Evolutionary conservation across 129 eudicot genomes (phyloP), one percentile per base, ranked within the genome.

Genomic region (Heracleum sosnowskyi): DNA sequence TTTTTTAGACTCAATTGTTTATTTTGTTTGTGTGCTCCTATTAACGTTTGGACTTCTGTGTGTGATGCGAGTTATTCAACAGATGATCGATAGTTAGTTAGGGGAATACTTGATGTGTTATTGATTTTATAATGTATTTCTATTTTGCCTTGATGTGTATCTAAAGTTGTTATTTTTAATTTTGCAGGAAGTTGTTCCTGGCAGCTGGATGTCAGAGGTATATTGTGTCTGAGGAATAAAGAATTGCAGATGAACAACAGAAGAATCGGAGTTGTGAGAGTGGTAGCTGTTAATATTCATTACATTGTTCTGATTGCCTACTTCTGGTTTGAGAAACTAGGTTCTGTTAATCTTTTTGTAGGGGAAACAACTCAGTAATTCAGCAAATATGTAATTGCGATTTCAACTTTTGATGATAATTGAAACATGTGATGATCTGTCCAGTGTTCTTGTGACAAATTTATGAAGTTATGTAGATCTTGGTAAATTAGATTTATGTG

Each of bases 181-280:
- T 4, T 44, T 44, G 47, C 47, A 44, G 47, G 91, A 44, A 11
- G 11, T 44, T 44, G 47, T 85, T 79, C 90, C 88, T 2, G 90
- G 90, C 7, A 33, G 40, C 15, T 84, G 86, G 82, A 36, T 86
- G 72, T 47, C 82, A 45, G 90, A 84, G 79, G 40, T 81, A 1
- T 64, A 64, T 29, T 3, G 75, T 76, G 28, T 35, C 80, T 0
- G 86, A 84, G 39, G 71, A 17, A 37, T 81, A 81, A 74, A 64
- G 62, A 47, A 83, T 83, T 63, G 33, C 77, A 18, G 81, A 78
- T 36, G 83, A 80, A 45, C 69, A 49, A 1, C 36, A 41, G 26
- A 77, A 77, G 84, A 28, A 31, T 64, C 13, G 22, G 33, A 64
- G 20, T 64, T 64, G 70, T 13, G 70, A 64, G 18, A 31, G 36